Evolutionary conservation across 306 rosid species (phyloP).

Genomic region (Betula pendula): DNA sequence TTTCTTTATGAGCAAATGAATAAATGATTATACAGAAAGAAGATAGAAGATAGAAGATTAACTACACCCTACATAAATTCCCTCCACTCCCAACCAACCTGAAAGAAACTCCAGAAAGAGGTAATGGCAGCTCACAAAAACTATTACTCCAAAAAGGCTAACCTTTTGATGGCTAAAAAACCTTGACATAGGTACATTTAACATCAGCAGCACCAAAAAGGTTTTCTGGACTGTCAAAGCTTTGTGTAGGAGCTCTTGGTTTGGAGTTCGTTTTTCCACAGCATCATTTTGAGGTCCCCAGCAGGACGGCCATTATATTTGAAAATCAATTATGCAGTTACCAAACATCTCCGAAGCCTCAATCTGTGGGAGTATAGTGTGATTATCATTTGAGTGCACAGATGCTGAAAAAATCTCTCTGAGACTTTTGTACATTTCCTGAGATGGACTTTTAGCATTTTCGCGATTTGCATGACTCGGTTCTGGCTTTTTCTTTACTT

Average conservation of each 20-base stretch:
- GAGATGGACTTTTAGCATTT: constrained; percentile 31
- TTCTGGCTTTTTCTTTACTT: constrained; percentile 29
- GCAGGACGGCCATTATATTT: constrained; percentile 35
- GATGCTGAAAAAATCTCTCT: constrained; percentile 47
- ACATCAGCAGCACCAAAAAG: background rate
- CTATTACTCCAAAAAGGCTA: background rate
- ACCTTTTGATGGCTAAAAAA: background rate
- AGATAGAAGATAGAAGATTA: too few species aligned
- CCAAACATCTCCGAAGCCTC: constrained; percentile 62
- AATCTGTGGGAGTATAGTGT: constrained; percentile 40
- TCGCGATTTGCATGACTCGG: constrained; percentile 26
- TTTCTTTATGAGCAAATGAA: background rate
- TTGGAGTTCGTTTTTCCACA: background rate
- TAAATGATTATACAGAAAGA: background rate
- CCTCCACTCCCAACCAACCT: background rate
- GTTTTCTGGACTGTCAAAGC: background rate
- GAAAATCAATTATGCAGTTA: constrained; percentile 69
- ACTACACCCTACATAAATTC: background rate
- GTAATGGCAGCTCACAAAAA: background rate
- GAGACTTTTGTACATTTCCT: constrained; percentile 45
- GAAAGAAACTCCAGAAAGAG: background rate
- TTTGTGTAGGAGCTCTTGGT: background rate
- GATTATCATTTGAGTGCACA: constrained; percentile 22
- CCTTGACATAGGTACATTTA: background rate
- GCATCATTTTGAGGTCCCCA: constrained; percentile 12